Evolutionary conservation across 1,284 basidiomycete genomes (phyloP), one percentile per base, ranked within the genome.

Genomic region (Papiliotrema laurentii): DNA sequence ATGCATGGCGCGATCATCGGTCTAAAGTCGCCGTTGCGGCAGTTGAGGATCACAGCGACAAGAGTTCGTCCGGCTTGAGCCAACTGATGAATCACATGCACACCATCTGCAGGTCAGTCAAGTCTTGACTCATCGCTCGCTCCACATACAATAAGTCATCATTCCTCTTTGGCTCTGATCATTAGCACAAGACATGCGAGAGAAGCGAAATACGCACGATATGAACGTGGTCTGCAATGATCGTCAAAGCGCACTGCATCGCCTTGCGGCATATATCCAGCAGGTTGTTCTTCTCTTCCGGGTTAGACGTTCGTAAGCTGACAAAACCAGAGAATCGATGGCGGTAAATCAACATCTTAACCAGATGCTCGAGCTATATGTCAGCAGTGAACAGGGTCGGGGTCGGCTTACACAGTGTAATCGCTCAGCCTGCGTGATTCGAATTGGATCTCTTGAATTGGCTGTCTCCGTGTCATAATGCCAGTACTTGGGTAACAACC

Each of bases 21-120:
- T 16, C 72, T 50, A 55, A 74, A 75, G 53, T 87, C 70, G 26
- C 70, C 66, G 46, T 69, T 68, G 42, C 75, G 70, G 60, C 74
- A 75, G 47, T 88, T 88, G 40, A 92, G 77, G 18, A 92, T 76
- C 53, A 91, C 81, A 14, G 88, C 87, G 44, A 92, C 82, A 11
- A 92, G 78, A 1, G 89, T 90, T 40, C 89, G 81, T 4, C 89
- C 89, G n/a, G 89, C 89, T 64, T 91, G 89, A 1, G 89, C 91
- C 44, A 92, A 77, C 69, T 92, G 89, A 66, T 93, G 89, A 41
- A 92, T 92, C 51, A 92, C 89, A 68, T 92, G 89, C 1, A 92
- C 89, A 4, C 89, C 89, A 68, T 89, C 87, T 90, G 50, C 25
- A 30, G 27, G n/a, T 42, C 41, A 52, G 37, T 22, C 2, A 21